Conservation (phyloP, 2,329 filamentous ascomycete genomes). For the Xylariaceae sp. region DNA sequence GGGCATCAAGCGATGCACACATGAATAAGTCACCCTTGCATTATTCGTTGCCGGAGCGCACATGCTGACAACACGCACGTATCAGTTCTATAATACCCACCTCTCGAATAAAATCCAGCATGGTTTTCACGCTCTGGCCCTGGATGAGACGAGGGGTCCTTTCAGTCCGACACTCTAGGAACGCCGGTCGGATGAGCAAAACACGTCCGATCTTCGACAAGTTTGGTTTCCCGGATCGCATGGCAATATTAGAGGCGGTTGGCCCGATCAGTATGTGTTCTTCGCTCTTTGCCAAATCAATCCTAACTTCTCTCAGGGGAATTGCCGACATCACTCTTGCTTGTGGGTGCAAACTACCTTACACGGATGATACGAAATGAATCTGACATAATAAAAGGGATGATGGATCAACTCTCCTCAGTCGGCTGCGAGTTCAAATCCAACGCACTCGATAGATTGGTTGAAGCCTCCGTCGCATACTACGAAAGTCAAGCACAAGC, state of each 20-base stretch:
- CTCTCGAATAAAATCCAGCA: slow-evolving; percentile 49
- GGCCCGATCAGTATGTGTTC: slow-evolving; percentile 40
- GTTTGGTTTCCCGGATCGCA: slow-evolving; percentile 68
- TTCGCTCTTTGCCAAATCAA: neutral
- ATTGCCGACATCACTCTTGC: slow-evolving; percentile 34
- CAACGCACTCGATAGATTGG: slow-evolving; percentile 22
- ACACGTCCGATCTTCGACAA: slow-evolving; percentile 42
- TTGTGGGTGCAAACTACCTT: slow-evolving; percentile 24
- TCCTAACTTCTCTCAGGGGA: slow-evolving; percentile 23
- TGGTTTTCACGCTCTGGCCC: slow-evolving; percentile 54
- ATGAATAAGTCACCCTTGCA: slow-evolving; percentile 40
- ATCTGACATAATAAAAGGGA: slow-evolving; percentile 37
- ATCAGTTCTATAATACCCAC: slow-evolving; percentile 49
- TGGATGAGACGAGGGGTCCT: slow-evolving; percentile 50
- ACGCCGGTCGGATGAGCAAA: slow-evolving; percentile 34
- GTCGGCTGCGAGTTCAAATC: slow-evolving; percentile 44
- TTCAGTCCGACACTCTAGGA: slow-evolving; percentile 55
- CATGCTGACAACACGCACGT: slow-evolving; percentile 36
- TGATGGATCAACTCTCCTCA: slow-evolving; percentile 51
- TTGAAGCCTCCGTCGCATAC: slow-evolving; percentile 37
- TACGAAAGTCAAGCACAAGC: slow-evolving; percentile 33
- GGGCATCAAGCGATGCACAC: slow-evolving; percentile 40
- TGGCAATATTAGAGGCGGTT: slow-evolving; percentile 65
- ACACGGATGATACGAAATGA: neutral
- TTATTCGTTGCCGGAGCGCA: neutral